A percentile compares a stretch with the other conserved stretches of the same genome.
phyloP scores from a whole-genome alignment of 2,329 filamentous ascomycete species.

The Calycina herbarum region DNA sequence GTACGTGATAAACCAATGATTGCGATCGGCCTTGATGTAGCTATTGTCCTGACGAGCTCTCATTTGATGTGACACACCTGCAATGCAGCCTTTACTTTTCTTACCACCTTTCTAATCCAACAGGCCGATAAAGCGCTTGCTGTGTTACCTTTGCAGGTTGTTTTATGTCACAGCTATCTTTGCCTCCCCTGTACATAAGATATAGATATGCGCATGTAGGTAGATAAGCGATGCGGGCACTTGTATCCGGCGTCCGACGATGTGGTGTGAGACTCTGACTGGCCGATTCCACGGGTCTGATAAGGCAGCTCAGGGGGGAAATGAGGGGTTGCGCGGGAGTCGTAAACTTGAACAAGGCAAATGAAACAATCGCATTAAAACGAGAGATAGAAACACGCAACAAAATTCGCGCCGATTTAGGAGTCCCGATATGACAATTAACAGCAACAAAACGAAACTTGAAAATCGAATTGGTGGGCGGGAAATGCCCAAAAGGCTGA shows the following conservation, averaged over 20 bases:
- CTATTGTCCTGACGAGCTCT: background rate
- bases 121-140: slow-evolving; percentile 8
- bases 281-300: background rate
- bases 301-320: background rate
- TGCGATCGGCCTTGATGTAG: background rate
- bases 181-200: background rate
- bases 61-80: background rate
- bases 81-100: background rate
- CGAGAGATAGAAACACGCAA: background rate
- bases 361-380: background rate
- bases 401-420: background rate
- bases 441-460: background rate
- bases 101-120: background rate
- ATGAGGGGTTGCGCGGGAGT: background rate
- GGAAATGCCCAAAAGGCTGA: background rate
- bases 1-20: background rate
- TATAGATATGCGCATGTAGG: background rate
- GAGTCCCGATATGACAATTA: background rate
- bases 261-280: background rate
- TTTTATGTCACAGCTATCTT: slow-evolving; percentile 12
- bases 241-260: background rate
- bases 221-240: slow-evolving; percentile 9
- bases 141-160: slow-evolving; percentile 9
- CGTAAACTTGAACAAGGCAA: background rate
- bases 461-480: background rate